Percentiles rank a stretch among this genome's conserved stretches.
Conservation (phyloP, 2,329 filamentous ascomycete species). For the Alternaria viburni region DNA sequence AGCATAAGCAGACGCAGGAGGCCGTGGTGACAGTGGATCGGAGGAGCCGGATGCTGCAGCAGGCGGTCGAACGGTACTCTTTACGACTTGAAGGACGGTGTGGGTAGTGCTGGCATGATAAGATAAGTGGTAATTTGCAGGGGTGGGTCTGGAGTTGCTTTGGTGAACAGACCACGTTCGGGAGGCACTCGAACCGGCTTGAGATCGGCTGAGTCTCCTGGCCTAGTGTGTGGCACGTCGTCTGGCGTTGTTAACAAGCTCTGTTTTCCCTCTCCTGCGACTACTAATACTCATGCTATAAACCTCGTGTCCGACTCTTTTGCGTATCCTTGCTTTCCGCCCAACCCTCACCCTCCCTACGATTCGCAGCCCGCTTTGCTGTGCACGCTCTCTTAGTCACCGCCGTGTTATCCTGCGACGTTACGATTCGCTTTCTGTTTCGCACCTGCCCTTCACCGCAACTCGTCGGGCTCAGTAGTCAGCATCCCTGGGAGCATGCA, state of each 20-base stretch:
- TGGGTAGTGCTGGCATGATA: constrained; percentile 1
- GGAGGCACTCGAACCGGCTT: constrained; percentile 10
- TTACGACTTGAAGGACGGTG: background rate
- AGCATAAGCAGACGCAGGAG: background rate
- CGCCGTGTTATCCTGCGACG: background rate
- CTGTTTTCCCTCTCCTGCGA: constrained; percentile 2
- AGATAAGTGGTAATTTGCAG: constrained; percentile 4
- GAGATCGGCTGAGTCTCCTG: constrained; percentile 13
- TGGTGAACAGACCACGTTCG: constrained; percentile 10
- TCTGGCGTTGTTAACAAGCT: constrained; percentile 9
- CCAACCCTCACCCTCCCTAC: constrained; percentile 6
- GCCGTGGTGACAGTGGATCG: background rate
- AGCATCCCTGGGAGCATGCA: constrained; percentile 40
- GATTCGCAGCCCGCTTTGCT: constrained; percentile 8
- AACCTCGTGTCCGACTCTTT: constrained; percentile 6
- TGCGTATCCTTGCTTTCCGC: constrained; percentile 10
- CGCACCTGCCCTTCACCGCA: constrained; percentile 5
- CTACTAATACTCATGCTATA: constrained; percentile 7
- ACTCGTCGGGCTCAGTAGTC: constrained; percentile 7
- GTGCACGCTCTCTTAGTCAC: constrained; percentile 17
- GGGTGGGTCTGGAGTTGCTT: constrained; percentile 10
- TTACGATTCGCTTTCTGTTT: constrained; percentile 1
- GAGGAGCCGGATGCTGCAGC: background rate
- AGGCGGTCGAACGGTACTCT: background rate
- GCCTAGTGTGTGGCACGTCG: constrained; percentile 9